Evolutionary conservation across 1,139 yeast genomes (phyloP).

Genomic region (Kurtzmaniella quercitrusa): DNA sequence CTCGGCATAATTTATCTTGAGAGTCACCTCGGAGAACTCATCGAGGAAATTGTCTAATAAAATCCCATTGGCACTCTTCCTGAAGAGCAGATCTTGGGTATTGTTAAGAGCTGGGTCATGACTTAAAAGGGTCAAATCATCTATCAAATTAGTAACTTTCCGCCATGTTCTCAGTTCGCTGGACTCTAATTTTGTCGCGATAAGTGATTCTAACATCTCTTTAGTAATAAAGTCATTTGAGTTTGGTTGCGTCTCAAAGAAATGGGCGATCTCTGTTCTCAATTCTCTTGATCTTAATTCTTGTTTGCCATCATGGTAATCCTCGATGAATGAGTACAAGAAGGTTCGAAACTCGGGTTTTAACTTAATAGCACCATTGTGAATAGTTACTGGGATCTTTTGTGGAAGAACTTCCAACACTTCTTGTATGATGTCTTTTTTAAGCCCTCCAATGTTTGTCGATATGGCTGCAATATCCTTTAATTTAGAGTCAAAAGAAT

Average conservation of each 20-base stretch:
- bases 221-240: slow-evolving; percentile 8
- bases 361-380: slow-evolving; percentile 33
- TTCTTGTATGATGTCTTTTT: slow-evolving; percentile 18
- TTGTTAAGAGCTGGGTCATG: slow-evolving; percentile 4
- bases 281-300: neutral
- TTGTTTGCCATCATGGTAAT: slow-evolving; percentile 16
- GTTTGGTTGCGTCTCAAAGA: slow-evolving; percentile 3
- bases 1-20: slow-evolving; percentile 41
- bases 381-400: slow-evolving; percentile 31
- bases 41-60: slow-evolving; percentile 28
- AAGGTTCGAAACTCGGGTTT: slow-evolving; percentile 39
- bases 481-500: slow-evolving; percentile 18
- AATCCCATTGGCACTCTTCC: slow-evolving; percentile 14
- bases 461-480: slow-evolving; percentile 15
- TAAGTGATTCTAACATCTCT: slow-evolving; percentile 18
- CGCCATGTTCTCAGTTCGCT: slow-evolving; percentile 23
- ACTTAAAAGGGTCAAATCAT: slow-evolving; percentile 15
- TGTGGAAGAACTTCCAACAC: slow-evolving; percentile 24
- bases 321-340: slow-evolving; percentile 32
- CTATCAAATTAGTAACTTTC: slow-evolving; percentile 27
- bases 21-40: slow-evolving; percentile 31
- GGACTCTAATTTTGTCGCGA: slow-evolving; percentile 19
- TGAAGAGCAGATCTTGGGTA: slow-evolving; percentile 8
- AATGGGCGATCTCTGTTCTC: slow-evolving; percentile 11
- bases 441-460: slow-evolving; percentile 18